Base-by-base conservation (phyloP, 1,284 basidiomycete genomes). In the Lignosus rhinocerotis region DNA sequence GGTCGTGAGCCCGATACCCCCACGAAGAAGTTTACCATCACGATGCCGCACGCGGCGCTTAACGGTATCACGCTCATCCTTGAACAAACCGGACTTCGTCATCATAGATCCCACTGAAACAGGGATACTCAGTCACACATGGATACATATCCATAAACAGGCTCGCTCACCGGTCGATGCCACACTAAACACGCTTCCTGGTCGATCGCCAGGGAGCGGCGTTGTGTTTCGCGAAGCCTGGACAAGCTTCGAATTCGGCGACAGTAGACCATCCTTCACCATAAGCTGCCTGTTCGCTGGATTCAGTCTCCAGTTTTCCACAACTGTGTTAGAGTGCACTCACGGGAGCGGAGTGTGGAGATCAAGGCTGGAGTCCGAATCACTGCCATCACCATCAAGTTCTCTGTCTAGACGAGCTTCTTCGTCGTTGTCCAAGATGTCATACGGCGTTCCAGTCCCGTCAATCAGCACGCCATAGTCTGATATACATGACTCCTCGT, bases 261-360 rank as follows among this genome's bases (percentile, higher is more conserved):
- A 91, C 30, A 92, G 77, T 52, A 90, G 75, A 5, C 89, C 89
- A 58, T 90, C 83, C 14, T 83, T 80, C 32, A 92, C 73, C 85
- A 92, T 89, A 34, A 92, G 72, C 66, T 88, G 81, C 8, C 89
- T 91, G 60, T 33, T 48, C 19, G 53, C 42, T 30, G 17, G 6
- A 21, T 31, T 61, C 32, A 61, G 61, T 33, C 33, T 12, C 49
- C 21, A 38, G 14, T 4, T 39, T 14, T 31, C 34, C 34, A 44
- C 14, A 32, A 62, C 42, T 51, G 46, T 33, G n/a, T 31, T 30
- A 43, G 39, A 36, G 33, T 55, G 47, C 57, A 85, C 88, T 73
- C 68, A 90, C 87, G 90, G 87, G 11, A 92, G 69, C 0, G 90
- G 88, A 0, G 90, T 92, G 64, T 89, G 87, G 44, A 92, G 66